Evolutionary conservation across 2,329 filamentous ascomycete genomes (phyloP).

Genomic region (Alternaria sp.): DNA sequence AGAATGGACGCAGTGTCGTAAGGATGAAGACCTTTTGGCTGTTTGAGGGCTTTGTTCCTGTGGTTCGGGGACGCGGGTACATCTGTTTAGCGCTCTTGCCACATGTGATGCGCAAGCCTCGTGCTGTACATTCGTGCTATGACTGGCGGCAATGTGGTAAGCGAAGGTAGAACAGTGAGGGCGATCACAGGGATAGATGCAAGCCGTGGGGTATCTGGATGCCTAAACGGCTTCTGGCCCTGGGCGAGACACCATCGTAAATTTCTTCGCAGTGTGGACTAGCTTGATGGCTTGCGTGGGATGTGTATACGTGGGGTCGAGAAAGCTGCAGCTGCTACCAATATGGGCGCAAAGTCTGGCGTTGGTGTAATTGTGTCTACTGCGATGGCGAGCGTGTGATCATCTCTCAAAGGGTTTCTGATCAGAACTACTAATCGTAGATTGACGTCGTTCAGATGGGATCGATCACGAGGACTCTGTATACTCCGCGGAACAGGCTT

Average conservation of each 20-base stretch:
- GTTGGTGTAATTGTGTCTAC: neutral
- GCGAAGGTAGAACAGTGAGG: neutral
- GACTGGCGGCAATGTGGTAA: neutral
- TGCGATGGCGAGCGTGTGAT: neutral
- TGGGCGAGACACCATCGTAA: neutral
- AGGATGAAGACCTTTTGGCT: neutral
- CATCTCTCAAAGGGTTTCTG: neutral
- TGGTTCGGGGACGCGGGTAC: slow-evolving; percentile 2
- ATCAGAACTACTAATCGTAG: neutral
- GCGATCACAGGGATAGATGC: neutral
- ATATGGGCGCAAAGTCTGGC: neutral
- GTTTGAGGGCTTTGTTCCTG: neutral
- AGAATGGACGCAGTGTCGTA: neutral
- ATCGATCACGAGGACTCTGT: slow-evolving; percentile 4
- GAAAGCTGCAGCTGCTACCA: neutral
- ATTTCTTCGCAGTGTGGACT: neutral
- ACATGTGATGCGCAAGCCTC: neutral
- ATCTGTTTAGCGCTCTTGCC: neutral
- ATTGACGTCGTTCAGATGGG: neutral
- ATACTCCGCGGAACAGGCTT: neutral
- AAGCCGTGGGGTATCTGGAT: neutral
- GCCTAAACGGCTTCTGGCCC: neutral
- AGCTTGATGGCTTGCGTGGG: neutral
- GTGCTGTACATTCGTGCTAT: neutral
- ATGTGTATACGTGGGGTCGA: neutral